Base-by-base conservation (phyloP, 345 rosid species). In the Linum trigynum region DNA sequence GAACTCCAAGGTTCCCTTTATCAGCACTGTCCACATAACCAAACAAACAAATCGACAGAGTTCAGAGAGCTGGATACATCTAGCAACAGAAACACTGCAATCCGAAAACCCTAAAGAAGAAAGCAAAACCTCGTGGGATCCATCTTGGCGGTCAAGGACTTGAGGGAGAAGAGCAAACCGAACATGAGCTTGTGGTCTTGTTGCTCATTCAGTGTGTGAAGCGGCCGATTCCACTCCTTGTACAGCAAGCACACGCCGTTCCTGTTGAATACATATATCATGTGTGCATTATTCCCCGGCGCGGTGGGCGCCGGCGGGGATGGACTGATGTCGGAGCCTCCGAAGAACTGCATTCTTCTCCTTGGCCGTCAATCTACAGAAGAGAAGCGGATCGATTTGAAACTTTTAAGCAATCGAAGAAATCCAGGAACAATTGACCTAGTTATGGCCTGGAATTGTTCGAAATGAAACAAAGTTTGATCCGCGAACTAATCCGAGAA, bases 181-280 rank as follows among this genome's bases (percentile, higher is more conserved):
- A 87, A 94, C 95, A 94, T 90, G 75, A 94, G 99, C 79, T 88
- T 88, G 70, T 83, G 97, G 67, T 95, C 99, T 78, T 85, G 96
- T 69, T 85, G 96, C 9, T 87, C 76, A 58, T 83, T 85, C 4
- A 91, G 88, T 39, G 99, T 87, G 61, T 80, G 92, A 69, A 90
- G 96, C 12, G 94, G 87, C 1, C 96, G 91, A 66, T 85, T 80
- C 95, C 96, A 88, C 74, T 95, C 96, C 74, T 89, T 75, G 83
- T 87, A 95, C 17, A 88, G 83, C 80, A 95, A 84, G 77, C 99
- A 91, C 7, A 89, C 83, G 0, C 99, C 99, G 68, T 86, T 89
- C 39, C 96, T 76, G 64, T 89, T 85, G 79, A 91, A 86, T 10
- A 91, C 74, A 58, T 87, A 89, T 80, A 91, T 83, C 97, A 91